Conservation (phyloP, 306 rosid species). For the Trifolium repens region DNA sequence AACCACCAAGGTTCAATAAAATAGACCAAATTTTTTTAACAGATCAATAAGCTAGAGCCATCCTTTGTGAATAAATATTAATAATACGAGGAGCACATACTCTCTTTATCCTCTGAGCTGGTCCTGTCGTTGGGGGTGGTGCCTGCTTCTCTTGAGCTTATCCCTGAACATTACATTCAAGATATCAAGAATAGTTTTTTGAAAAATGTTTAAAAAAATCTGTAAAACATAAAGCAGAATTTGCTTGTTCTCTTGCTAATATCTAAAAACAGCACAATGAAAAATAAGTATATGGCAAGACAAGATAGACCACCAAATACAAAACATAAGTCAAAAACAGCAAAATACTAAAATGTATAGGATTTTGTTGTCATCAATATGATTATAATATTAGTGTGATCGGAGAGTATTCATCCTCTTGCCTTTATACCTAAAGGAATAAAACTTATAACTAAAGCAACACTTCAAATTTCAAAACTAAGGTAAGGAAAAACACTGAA, state of each 20-base stretch:
- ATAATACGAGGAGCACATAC: slow-evolving; percentile 42
- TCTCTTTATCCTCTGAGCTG: slow-evolving; percentile 51
- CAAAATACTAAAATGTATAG: slow-evolving; percentile 7
- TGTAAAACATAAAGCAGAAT: slow-evolving; percentile 2
- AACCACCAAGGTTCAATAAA: slow-evolving; percentile 11
- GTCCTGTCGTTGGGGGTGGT: slow-evolving; percentile 42
- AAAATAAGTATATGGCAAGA: not conserved
- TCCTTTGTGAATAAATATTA: slow-evolving; percentile 23
- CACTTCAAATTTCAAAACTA: slow-evolving; percentile 1
- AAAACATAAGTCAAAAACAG: not conserved
- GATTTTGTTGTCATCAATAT: not conserved
- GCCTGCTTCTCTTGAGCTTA: slow-evolving; percentile 43
- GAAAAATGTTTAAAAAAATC: not conserved
- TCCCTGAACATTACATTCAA: slow-evolving; percentile 46
- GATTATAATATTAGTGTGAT: not conserved
- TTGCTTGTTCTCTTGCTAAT: slow-evolving; percentile 1
- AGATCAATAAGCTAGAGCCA: slow-evolving; percentile 23
- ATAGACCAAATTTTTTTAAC: not conserved
- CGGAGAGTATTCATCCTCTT: not conserved
- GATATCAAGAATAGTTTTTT: not conserved
- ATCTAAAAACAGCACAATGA: not conserved
- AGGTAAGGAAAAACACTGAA: slow-evolving; percentile 23
- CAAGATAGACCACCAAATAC: slow-evolving; percentile 22
- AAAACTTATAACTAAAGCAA: not conserved
- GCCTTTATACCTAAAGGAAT: not conserved